Percentiles rank a stretch among this genome's conserved stretches.
Conservation (phyloP, 345 rosid genomes). For the Rhodomyrtus tomentosa region DNA sequence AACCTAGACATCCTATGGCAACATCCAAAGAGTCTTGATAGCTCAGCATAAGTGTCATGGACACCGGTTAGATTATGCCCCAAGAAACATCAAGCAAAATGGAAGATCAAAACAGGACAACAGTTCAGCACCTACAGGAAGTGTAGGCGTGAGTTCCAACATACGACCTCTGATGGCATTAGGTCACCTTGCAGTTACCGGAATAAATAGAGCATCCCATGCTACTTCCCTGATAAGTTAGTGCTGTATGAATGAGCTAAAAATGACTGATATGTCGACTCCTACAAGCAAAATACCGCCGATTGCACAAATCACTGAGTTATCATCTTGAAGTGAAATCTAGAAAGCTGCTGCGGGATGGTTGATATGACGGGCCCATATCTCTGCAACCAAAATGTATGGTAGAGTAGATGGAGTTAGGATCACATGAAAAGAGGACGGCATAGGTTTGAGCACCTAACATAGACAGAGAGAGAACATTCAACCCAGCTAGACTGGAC, state of each 20-base stretch:
- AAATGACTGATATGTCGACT: not conserved
- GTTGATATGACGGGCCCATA: slow-evolving; percentile 93
- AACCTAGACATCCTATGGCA: not conserved
- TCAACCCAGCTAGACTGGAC: not conserved
- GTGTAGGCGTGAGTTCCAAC: not conserved
- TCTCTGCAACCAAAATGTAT: slow-evolving; percentile 39
- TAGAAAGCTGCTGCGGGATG: slow-evolving; percentile 96
- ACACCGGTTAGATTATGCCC: not conserved
- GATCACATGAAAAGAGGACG: not conserved
- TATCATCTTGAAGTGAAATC: slow-evolving; percentile 95
- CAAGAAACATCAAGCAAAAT: not conserved
- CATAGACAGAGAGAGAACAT: not conserved
- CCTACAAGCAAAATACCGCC: not conserved
- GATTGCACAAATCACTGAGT: slow-evolving; percentile 25
- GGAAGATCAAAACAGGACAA: not conserved
- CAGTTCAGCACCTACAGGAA: not conserved
- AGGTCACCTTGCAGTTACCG: not conserved
- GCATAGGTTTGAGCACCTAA: not conserved
- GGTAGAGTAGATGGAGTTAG: not conserved
- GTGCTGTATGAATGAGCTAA: not conserved
- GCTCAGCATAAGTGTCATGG: not conserved
- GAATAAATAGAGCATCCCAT: not conserved
- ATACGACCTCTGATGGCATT: not conserved
- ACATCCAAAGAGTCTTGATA: not conserved
- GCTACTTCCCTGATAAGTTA: not conserved